Evolutionary conservation across 2,329 filamentous ascomycete genomes (phyloP).

Genomic region (Venturia effusa): DNA sequence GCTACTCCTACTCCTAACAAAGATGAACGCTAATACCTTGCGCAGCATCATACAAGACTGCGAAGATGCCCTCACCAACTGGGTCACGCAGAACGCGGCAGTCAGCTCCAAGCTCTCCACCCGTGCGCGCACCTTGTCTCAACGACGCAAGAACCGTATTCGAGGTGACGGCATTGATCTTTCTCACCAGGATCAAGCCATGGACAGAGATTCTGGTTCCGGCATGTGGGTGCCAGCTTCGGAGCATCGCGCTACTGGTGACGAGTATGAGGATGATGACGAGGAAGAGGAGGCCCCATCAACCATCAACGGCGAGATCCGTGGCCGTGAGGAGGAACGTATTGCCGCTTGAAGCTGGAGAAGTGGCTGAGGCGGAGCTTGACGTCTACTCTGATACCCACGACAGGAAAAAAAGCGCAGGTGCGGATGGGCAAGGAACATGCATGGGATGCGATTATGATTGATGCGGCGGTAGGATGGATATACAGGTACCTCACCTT

Average conservation of each 20-base stretch:
- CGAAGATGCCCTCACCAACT: conserved; percentile 93
- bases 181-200: conserved; percentile 68
- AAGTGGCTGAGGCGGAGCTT: not conserved
- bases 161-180: conserved; percentile 65
- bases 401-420: not conserved
- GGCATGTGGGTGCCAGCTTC: conserved; percentile 70
- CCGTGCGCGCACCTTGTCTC: conserved; percentile 77
- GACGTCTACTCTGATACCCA: not conserved
- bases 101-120: conserved; percentile 80
- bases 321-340: conserved; percentile 39
- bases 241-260: conserved; percentile 45
- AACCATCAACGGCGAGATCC: conserved; percentile 29
- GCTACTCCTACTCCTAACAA: conserved; percentile 16
- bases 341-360: not conserved
- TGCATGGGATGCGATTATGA: not conserved
- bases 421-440: not conserved
- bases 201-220: conserved; percentile 55
- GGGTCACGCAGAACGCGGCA: conserved; percentile 82
- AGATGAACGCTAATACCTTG: not conserved
- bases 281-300: conserved; percentile 38
- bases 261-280: conserved; percentile 48
- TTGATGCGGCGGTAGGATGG: not conserved
- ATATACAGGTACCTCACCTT: not conserved
- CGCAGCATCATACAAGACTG: conserved; percentile 91
- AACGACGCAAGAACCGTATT: conserved; percentile 67